These are phyloP conservation scores for Pyrenophora teres DNA, from an alignment of 2,329 filamentous ascomycete species.

Conservation along the genomic window DNA sequence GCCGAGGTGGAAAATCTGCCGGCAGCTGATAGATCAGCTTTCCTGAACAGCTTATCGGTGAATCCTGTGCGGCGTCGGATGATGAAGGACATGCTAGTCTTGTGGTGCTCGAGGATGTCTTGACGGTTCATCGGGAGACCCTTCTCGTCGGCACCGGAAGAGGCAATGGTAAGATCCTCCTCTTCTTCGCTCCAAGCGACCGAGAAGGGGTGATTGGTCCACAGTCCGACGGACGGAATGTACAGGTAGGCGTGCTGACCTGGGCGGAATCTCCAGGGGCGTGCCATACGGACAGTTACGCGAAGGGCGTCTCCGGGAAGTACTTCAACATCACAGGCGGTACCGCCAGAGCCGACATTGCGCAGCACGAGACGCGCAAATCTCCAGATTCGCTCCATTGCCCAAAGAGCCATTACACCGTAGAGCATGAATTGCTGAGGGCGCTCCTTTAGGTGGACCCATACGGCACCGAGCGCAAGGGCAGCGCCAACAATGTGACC, in stretches of 20 bases:
- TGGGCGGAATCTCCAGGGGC: conserved; percentile 75
- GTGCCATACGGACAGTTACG: conserved; percentile 73
- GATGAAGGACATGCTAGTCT: conserved; percentile 74
- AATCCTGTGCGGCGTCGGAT: conserved; percentile 87
- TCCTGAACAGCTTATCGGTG: conserved; percentile 79
- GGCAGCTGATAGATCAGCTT: conserved; percentile 61
- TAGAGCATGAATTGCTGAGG: conserved; percentile 66
- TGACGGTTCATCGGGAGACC: conserved; percentile 54
- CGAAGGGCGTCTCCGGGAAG: conserved; percentile 76
- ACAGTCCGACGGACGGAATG: conserved; percentile 71
- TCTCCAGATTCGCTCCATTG: conserved; percentile 64
- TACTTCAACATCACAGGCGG: conserved; percentile 72
- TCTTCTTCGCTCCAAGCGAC: conserved; percentile 76
- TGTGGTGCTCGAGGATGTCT: conserved; percentile 57
- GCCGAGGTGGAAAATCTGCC: conserved; percentile 68
- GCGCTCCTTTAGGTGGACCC: conserved; percentile 64
- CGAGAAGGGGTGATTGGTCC: conserved; percentile 80
- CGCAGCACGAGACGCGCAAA: conserved; percentile 65
- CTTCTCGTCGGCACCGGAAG: conserved; percentile 48
- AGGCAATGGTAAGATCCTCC: conserved; percentile 39
- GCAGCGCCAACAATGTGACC: conserved; percentile 70
- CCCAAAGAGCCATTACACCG: conserved; percentile 69
- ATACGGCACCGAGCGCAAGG: conserved; percentile 65
- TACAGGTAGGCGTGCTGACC: conserved; percentile 82
- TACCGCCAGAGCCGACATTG: conserved; percentile 70